phyloP scores from a whole-genome alignment of 768 basidiomycete species.

The Dioszegia hungarica region DNA sequence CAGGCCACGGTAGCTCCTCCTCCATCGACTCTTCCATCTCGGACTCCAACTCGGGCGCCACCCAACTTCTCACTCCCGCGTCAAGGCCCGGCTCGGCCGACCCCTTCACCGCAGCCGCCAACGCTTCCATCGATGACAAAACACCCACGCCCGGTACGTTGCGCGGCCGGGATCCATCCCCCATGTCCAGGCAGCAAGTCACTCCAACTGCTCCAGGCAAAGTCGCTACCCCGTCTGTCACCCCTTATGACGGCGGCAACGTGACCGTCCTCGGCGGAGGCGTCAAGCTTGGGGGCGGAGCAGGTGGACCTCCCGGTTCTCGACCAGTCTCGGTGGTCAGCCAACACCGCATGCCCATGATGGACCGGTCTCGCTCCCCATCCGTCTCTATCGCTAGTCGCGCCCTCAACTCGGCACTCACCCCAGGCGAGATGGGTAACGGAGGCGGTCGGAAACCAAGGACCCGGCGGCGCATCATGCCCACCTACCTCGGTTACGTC shows the following conservation, averaged over 20 bases:
- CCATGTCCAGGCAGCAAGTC: neutral
- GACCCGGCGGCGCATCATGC: constrained; percentile 42
- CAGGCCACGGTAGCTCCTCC: constrained; percentile 16
- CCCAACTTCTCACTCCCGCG: constrained; percentile 36
- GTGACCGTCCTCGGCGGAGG: constrained; percentile 50
- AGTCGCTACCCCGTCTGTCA: constrained; percentile 34
- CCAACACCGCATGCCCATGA: constrained; percentile 9
- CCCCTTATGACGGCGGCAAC: constrained; percentile 50
- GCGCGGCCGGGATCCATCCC: constrained; percentile 14
- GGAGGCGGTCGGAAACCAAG: constrained; percentile 22
- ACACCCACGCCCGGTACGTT: neutral
- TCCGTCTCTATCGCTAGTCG: constrained; percentile 39
- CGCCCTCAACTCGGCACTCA: constrained; percentile 25
- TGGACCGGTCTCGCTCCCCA: constrained; percentile 34
- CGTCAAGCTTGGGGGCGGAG: constrained; percentile 48
- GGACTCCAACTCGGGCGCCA: constrained; percentile 29
- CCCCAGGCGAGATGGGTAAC: constrained; percentile 11
- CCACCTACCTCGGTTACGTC: constrained; percentile 38
- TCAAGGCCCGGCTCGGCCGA: constrained; percentile 36
- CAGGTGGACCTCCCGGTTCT: constrained; percentile 12
- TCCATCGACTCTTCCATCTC: constrained; percentile 23
- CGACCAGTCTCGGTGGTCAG: constrained; percentile 26
- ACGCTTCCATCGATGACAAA: constrained; percentile 5
- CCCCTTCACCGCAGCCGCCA: constrained; percentile 17
- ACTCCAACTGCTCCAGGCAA: constrained; percentile 13